phyloP scores from a whole-genome alignment of 208 protist species.

The Leishmania turanica region DNA sequence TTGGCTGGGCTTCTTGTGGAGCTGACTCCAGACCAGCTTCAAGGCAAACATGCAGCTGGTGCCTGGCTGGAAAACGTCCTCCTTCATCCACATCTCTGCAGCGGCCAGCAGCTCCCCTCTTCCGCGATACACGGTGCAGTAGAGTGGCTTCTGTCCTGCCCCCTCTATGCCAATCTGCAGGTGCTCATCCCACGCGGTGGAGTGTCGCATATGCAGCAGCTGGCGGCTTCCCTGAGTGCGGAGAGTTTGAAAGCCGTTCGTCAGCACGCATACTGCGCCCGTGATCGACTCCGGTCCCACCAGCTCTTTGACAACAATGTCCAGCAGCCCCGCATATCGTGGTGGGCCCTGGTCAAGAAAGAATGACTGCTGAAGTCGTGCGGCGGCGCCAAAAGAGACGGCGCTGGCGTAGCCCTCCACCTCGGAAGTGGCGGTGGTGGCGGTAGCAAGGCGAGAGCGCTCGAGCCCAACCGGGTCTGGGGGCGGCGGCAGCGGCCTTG shows the following conservation, averaged over 20 bases:
- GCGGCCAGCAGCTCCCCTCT: constrained; percentile 47
- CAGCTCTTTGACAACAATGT: constrained; percentile 65
- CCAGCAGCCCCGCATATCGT: constrained; percentile 49
- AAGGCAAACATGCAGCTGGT: constrained; percentile 39
- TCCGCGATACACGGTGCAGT: constrained; percentile 52
- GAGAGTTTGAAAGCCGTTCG: constrained; percentile 78
- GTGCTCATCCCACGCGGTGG: constrained; percentile 68
- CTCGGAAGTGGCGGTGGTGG: not conserved
- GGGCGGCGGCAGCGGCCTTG: constrained; percentile 12
- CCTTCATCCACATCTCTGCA: constrained; percentile 39
- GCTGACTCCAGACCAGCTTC: constrained; percentile 37
- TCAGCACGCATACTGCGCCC: constrained; percentile 56
- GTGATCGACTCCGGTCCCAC: constrained; percentile 32
- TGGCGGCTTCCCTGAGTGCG: constrained; percentile 42
- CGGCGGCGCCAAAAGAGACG: not conserved
- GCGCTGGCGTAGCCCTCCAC: constrained; percentile 4
- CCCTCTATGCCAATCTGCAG: constrained; percentile 65
- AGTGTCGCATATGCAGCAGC: constrained; percentile 34
- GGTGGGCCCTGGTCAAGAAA: constrained; percentile 43
- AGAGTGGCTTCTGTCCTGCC: constrained; percentile 36
- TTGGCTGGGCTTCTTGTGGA: constrained; percentile 39
- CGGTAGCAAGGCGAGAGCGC: constrained; percentile 8
- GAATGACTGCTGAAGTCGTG: constrained; percentile 6
- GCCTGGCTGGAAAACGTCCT: constrained; percentile 28
- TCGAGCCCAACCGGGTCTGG: constrained; percentile 29